Percentiles rank a stretch among this genome's conserved stretches.
phyloP scores from a whole-genome alignment of 306 rosid genomes.

The Corylus americana region DNA sequence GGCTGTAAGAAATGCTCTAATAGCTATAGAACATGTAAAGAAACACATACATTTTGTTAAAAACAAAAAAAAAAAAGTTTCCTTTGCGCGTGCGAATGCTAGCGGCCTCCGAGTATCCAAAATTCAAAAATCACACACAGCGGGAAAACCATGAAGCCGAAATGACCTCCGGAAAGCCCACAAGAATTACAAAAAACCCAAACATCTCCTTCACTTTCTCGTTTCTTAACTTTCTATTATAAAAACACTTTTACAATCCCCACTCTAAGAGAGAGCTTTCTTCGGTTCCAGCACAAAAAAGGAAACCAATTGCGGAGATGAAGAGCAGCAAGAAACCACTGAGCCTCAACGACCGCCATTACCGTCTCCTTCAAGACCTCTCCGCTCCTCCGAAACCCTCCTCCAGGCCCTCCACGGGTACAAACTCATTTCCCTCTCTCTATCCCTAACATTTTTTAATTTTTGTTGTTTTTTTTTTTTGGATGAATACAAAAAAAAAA shows the following conservation, averaged over 20 bases:
- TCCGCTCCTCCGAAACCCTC: conserved; percentile 69
- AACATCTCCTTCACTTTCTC: neutral
- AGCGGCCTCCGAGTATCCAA: neutral
- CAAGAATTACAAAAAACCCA: neutral
- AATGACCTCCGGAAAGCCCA: neutral
- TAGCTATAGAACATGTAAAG: no score
- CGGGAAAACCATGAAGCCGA: neutral
- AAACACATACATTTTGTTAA: no score
- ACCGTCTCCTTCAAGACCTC: conserved; percentile 77
- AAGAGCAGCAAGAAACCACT: conserved; percentile 46
- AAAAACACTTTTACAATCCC: neutral
- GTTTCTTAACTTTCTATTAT: no score
- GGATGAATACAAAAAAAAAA: no score
- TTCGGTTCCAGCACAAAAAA: no score
- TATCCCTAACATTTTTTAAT: neutral
- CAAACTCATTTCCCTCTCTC: neutral
- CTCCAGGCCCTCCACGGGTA: conserved; percentile 22
- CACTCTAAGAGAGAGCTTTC: neutral
- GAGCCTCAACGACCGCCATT: conserved; percentile 83
- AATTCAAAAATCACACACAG: conserved; percentile 31
- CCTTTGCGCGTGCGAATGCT: no score
- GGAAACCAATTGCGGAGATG: conserved; percentile 50
- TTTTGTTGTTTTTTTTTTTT: no score
- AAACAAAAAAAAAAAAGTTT: no score
- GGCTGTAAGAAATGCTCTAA: no score